Percentiles rank a stretch among this genome's conserved stretches.
These are phyloP conservation scores for Notholithocarpus densiflorus DNA, from an alignment of 306 rosid species.

Conservation along the genomic window DNA sequence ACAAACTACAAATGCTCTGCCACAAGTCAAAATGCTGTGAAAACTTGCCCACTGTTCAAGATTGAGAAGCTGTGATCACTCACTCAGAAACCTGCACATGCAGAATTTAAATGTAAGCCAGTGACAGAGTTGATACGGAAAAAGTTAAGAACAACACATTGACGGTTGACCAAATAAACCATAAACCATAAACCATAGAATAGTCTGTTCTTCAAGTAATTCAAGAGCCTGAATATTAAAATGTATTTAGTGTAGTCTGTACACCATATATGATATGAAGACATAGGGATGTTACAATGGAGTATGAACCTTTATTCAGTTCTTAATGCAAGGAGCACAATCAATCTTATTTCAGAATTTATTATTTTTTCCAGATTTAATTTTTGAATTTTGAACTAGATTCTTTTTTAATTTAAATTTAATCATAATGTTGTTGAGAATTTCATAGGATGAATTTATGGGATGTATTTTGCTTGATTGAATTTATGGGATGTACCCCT, in stretches of 20 bases:
- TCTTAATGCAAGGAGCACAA: no score
- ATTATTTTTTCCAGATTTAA: no score
- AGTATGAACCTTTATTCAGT: background rate
- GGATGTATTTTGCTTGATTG: no score
- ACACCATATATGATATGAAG: background rate
- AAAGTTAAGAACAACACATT: background rate
- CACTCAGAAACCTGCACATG: slow-evolving; percentile 57
- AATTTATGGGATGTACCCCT: no score
- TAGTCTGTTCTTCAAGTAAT: background rate
- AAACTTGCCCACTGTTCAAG: slow-evolving; percentile 5
- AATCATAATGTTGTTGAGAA: no score
- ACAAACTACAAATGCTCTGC: slow-evolving; percentile 2
- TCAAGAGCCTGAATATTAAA: background rate
- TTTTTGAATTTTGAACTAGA: no score
- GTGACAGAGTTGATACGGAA: background rate
- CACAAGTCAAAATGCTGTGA: slow-evolving; percentile 7
- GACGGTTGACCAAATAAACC: background rate
- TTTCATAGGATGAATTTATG: no score
- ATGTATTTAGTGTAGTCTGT: background rate
- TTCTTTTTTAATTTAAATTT: no score
- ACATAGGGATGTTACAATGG: background rate
- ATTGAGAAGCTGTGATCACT: slow-evolving; percentile 25
- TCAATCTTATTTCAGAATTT: no score
- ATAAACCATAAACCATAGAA: background rate
- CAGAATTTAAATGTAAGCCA: background rate